These are phyloP conservation scores for Magnusiomyces fungicola DNA, from an alignment of 1,139 yeast genomes.

Conservation along the genomic window DNA sequence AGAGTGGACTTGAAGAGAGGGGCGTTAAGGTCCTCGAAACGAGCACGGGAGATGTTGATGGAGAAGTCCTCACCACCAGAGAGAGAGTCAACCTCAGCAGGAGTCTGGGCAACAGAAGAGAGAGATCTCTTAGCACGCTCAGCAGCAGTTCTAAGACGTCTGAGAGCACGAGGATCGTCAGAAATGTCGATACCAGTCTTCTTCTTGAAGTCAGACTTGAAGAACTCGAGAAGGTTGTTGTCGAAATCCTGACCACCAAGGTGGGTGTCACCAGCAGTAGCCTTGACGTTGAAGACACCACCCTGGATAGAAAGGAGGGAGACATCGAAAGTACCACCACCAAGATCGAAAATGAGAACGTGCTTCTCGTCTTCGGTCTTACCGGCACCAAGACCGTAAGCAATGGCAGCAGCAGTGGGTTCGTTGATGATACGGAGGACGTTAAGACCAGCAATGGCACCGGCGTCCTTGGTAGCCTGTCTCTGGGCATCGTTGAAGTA, in stretches of 20 bases:
- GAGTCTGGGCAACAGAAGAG: slow-evolving; percentile 80
- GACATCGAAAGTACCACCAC: slow-evolving; percentile 99
- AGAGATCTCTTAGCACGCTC: slow-evolving; percentile 90
- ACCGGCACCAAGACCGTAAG: slow-evolving; percentile 96
- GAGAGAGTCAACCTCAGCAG: slow-evolving; percentile 78
- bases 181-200: slow-evolving; percentile 72
- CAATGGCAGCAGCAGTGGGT: slow-evolving; percentile 98
- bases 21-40: slow-evolving; percentile 84
- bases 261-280: slow-evolving; percentile 65
- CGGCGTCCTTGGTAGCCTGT: slow-evolving; percentile 98
- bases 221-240: slow-evolving; percentile 71
- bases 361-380: slow-evolving; percentile 74
- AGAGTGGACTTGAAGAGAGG: slow-evolving; percentile 77
- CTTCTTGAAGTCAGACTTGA: slow-evolving; percentile 78
- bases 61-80: slow-evolving; percentile 76
- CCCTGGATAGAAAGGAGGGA: slow-evolving; percentile 87
- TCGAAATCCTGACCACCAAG: slow-evolving; percentile 44
- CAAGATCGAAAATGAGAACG: slow-evolving; percentile 87
- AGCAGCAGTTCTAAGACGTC: slow-evolving; percentile 87
- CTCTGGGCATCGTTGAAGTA: slow-evolving; percentile 97
- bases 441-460: slow-evolving; percentile 95
- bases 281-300: slow-evolving; percentile 94
- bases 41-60: slow-evolving; percentile 80
- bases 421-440: slow-evolving; percentile 95
- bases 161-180: slow-evolving; percentile 73